Percentiles rank a stretch among this genome's conserved stretches.
Evolutionary conservation across 2,329 filamentous ascomycete species (phyloP).

Genomic region (Microthyrium microscopicum): DNA sequence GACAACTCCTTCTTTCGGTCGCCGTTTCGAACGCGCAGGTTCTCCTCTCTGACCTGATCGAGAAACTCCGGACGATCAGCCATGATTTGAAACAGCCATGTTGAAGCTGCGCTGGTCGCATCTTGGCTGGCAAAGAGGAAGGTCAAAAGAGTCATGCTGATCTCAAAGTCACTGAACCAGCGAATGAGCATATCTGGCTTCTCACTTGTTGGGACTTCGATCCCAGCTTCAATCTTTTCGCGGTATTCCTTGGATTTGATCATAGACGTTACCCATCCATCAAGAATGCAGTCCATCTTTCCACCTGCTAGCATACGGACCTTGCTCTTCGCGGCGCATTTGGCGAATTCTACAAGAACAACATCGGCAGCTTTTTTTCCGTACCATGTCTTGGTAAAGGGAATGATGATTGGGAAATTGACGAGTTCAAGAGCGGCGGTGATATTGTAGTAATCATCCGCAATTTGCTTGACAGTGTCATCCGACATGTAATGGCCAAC

Average conservation of each 20-base stretch:
- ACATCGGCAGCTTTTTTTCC: conserved; percentile 91
- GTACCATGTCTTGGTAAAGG: conserved; percentile 92
- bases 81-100: conserved; percentile 89
- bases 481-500: conserved; percentile 90
- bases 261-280: conserved; percentile 83
- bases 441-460: conserved; percentile 92
- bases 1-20: conserved; percentile 52
- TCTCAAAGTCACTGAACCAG: conserved; percentile 79
- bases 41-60: conserved; percentile 82
- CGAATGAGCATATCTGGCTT: conserved; percentile 75
- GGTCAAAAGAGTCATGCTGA: conserved; percentile 83
- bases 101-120: conserved; percentile 81
- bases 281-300: conserved; percentile 81
- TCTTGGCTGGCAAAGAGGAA: conserved; percentile 97
- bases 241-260: conserved; percentile 70
- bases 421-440: conserved; percentile 91
- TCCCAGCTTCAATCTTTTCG: conserved; percentile 58
- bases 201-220: conserved; percentile 48
- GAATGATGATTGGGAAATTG: conserved; percentile 94
- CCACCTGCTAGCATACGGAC: conserved; percentile 80
- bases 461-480: conserved; percentile 79
- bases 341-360: conserved; percentile 76
- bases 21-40: conserved; percentile 58
- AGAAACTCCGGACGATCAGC: conserved; percentile 88
- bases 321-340: conserved; percentile 87